Conservation (phyloP, 495 filamentous ascomycete genomes). For the Aspergillus sparsus region DNA sequence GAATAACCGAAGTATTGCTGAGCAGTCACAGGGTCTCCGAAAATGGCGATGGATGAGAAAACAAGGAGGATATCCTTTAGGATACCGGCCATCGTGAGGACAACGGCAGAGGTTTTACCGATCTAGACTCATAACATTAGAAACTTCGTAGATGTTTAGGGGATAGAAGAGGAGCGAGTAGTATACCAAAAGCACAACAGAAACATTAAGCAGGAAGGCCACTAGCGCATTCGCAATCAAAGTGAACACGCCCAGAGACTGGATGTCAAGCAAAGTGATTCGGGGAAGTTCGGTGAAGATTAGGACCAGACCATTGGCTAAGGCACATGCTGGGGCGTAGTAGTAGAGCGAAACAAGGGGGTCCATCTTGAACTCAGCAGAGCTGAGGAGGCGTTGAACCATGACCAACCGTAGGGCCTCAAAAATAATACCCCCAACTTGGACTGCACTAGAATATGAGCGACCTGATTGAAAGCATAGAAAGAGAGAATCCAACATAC, state of each 20-base stretch:
- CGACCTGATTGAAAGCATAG: background rate
- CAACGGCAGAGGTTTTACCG: constrained; percentile 90
- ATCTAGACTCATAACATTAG: constrained; percentile 59
- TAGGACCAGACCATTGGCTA: constrained; percentile 75
- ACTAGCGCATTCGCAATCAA: constrained; percentile 76
- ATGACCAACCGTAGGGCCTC: constrained; percentile 85
- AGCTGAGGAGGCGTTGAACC: constrained; percentile 81
- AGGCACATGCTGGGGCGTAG: constrained; percentile 83
- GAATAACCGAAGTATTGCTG: constrained; percentile 90
- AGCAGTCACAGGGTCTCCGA: constrained; percentile 72
- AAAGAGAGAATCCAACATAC: constrained; percentile 10
- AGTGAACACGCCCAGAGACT: constrained; percentile 67
- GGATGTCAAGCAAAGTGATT: constrained; percentile 67
- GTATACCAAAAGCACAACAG: constrained; percentile 83
- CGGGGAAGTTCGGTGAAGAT: constrained; percentile 72
- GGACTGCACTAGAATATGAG: constrained; percentile 41
- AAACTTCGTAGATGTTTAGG: background rate
- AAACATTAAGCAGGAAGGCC: constrained; percentile 83
- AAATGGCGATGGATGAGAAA: constrained; percentile 80
- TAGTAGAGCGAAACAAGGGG: constrained; percentile 91
- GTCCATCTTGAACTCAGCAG: constrained; percentile 92
- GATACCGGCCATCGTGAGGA: constrained; percentile 92
- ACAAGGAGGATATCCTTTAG: constrained; percentile 96
- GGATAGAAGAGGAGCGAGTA: background rate
- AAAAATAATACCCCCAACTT: constrained; percentile 75